A percentile compares a stretch with the other conserved stretches of the same genome.
These are phyloP conservation scores for Apophysomyces variabilis DNA, from an alignment of 371 early-diverging fungal species.

Conservation along the genomic window DNA sequence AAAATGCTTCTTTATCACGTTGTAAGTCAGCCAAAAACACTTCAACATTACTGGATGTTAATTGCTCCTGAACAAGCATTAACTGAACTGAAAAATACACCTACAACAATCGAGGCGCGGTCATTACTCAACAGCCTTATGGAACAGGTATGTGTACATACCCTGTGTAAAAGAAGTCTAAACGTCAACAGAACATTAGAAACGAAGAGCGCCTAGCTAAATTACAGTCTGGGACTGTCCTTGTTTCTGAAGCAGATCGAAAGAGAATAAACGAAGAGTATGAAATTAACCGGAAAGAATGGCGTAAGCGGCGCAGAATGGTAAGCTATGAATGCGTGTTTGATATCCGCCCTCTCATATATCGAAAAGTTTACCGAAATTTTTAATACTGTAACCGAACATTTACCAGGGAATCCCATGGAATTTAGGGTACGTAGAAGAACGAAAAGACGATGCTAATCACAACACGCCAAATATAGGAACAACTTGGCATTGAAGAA, in stretches of 20 bases:
- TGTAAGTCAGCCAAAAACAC: neutral
- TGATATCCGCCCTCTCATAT: neutral
- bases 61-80: conserved; percentile 1
- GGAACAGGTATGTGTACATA: conserved; percentile 9
- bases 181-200: neutral
- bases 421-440: conserved; percentile 15
- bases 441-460: neutral
- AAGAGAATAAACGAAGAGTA: conserved; percentile 11
- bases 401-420: conserved; percentile 13
- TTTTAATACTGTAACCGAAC: conserved; percentile 19
- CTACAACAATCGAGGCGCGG: conserved; percentile 11
- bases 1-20: neutral
- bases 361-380: conserved; percentile 19
- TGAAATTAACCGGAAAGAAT: conserved; percentile 14
- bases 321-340: conserved; percentile 1
- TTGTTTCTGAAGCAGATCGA: conserved; percentile 12
- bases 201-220: conserved; percentile 14
- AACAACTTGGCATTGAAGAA: conserved; percentile 24
- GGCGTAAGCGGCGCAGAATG: conserved; percentile 22
- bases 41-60: neutral
- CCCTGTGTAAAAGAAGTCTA: neutral
- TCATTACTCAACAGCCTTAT: neutral
- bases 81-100: conserved; percentile 12
- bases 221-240: conserved; percentile 9
- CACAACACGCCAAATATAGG: neutral